phyloP scores from a whole-genome alignment of 208 protist species.

The Leishmania gerbilli region DNA sequence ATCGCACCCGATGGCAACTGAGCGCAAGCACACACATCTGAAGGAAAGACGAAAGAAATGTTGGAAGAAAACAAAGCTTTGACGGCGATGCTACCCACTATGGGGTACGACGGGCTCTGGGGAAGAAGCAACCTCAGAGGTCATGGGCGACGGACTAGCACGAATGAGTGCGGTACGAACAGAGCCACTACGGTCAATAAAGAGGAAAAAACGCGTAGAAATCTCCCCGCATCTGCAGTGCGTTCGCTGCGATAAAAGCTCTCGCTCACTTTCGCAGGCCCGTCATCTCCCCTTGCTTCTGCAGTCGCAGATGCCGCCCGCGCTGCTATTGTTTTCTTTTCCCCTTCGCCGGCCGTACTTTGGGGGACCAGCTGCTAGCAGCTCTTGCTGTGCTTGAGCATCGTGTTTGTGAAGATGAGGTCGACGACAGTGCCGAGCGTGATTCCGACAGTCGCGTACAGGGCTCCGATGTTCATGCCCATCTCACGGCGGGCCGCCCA shows the following conservation, averaged over 20 bases:
- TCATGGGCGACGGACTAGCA: not conserved
- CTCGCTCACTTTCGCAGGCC: not conserved
- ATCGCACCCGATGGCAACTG: not conserved
- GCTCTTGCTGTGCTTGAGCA: constrained; percentile 17
- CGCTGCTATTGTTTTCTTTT: not conserved
- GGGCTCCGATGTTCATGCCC: constrained; percentile 79
- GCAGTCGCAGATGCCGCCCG: not conserved
- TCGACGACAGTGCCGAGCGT: constrained; percentile 63
- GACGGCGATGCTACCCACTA: not conserved
- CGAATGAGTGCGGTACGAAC: not conserved
- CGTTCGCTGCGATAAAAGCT: not conserved
- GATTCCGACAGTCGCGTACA: constrained; percentile 87
- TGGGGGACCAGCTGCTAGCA: not conserved
- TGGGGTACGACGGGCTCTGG: not conserved
- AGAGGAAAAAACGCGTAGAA: not conserved
- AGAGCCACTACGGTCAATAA: not conserved
- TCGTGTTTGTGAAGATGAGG: constrained; percentile 82
- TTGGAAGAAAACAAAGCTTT: not conserved
- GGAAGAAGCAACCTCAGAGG: not conserved
- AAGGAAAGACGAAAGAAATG: not conserved
- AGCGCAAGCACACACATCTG: not conserved
- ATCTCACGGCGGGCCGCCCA: constrained; percentile 76
- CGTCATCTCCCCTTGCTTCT: not conserved
- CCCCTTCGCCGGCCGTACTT: not conserved
- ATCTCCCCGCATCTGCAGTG: not conserved